phyloP scores from a whole-genome alignment of 2,329 filamentous ascomycete genomes.

The Colletotrichum abscissum region DNA sequence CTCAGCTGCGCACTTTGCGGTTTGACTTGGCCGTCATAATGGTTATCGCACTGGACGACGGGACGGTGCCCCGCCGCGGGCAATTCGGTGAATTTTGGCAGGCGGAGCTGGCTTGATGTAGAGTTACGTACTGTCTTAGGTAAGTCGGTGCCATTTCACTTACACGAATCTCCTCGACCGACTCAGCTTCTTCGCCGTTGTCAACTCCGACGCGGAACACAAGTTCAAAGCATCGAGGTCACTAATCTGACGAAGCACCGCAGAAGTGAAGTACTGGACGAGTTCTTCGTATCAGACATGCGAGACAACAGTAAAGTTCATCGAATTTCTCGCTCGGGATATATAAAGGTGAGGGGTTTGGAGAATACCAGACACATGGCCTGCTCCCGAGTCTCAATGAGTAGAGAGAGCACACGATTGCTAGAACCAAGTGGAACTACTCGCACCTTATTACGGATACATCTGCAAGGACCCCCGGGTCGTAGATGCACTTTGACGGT shows the following conservation, averaged over 20 bases:
- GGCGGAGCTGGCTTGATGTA: not conserved
- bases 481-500: not conserved
- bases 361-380: not conserved
- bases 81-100: not conserved
- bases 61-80: constrained; percentile 3
- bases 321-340: not conserved
- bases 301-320: not conserved
- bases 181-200: not conserved
- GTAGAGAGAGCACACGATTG: not conserved
- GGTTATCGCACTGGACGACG: not conserved
- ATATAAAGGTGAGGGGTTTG: not conserved
- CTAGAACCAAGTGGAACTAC: not conserved
- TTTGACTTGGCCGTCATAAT: not conserved
- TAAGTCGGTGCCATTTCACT: not conserved
- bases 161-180: not conserved
- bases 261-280: not conserved
- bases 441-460: no score
- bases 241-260: not conserved
- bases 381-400: not conserved
- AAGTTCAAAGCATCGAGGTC: not conserved
- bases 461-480: not conserved
- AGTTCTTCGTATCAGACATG: not conserved
- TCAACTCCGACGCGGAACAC: not conserved
- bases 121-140: constrained; percentile 21
- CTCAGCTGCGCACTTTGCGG: not conserved